phyloP scores from a whole-genome alignment of 805 yeast genomes.

The Myxozyma melibiosi region DNA sequence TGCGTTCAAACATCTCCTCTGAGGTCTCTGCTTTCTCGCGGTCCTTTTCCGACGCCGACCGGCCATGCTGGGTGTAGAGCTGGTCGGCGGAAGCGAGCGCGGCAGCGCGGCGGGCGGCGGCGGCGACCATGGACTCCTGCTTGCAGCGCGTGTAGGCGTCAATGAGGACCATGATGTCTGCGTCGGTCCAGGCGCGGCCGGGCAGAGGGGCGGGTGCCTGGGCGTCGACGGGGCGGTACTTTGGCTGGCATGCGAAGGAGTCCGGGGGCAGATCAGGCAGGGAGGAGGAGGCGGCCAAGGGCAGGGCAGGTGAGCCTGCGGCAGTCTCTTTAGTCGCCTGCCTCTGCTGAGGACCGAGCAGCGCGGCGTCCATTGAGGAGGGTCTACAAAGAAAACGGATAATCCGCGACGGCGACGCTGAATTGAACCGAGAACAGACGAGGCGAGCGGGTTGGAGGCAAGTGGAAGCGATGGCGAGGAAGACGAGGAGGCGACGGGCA shows the following conservation, averaged over 20 bases:
- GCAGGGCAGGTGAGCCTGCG: neutral
- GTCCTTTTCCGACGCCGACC: neutral
- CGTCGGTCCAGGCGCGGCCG: conserved; percentile 25
- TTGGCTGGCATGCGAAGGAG: conserved; percentile 5
- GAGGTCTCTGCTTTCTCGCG: too few species aligned
- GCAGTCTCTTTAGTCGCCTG: conserved; percentile 2
- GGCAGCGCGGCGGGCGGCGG: conserved; percentile 6
- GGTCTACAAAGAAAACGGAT: neutral
- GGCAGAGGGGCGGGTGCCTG: too few species aligned
- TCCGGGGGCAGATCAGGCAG: conserved; percentile 6
- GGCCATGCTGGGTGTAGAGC: conserved; percentile 1
- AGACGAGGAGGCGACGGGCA: too few species aligned
- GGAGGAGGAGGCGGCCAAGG: conserved; percentile 1
- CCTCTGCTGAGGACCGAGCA: conserved; percentile 8
- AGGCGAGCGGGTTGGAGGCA: neutral
- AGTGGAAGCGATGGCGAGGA: neutral
- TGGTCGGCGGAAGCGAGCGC: neutral
- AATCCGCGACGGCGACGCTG: neutral
- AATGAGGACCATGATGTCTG: conserved; percentile 19
- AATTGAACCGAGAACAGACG: neutral
- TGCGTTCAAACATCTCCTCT: conserved; percentile 21
- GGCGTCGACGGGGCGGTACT: too few species aligned
- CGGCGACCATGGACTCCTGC: conserved; percentile 10
- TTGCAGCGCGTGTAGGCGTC: conserved; percentile 23
- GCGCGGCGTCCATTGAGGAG: conserved; percentile 8